Percentiles rank a stretch among this genome's conserved stretches.
These are phyloP conservation scores for Ramalina intermedia DNA, from an alignment of 495 filamentous ascomycete genomes.

Conservation along the genomic window DNA sequence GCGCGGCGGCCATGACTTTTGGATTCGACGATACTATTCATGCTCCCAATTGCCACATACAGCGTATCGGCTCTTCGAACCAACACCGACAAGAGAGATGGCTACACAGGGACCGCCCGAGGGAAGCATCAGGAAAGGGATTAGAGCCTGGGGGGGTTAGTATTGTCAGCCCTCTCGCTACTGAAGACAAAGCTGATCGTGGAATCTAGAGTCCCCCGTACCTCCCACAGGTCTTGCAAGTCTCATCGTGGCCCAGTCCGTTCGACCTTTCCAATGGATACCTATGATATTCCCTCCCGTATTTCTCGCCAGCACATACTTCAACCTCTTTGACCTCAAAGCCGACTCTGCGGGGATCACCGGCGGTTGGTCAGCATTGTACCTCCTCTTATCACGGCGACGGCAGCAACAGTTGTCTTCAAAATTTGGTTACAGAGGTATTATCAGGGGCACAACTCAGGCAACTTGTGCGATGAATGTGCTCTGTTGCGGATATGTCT, in stretches of 20 bases:
- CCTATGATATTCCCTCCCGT: slow-evolving; percentile 73
- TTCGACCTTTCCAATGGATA: slow-evolving; percentile 56
- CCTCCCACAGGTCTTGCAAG: slow-evolving; percentile 67
- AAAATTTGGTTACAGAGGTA: slow-evolving; percentile 52
- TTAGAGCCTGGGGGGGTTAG: no score
- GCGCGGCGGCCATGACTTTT: no score
- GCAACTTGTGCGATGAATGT: slow-evolving; percentile 56
- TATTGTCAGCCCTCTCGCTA: no score
- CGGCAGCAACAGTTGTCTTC: slow-evolving; percentile 42
- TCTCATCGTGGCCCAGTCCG: slow-evolving; percentile 62
- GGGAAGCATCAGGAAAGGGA: no score
- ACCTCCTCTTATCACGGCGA: slow-evolving; percentile 60
- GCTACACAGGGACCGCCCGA: no score
- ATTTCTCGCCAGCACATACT: slow-evolving; percentile 75
- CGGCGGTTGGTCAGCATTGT: slow-evolving; percentile 76
- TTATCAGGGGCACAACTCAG: slow-evolving; percentile 57
- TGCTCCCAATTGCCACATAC: no score
- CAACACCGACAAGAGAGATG: no score
- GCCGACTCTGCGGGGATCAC: slow-evolving; percentile 72
- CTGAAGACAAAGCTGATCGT: no score
- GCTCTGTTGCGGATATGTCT: slow-evolving; percentile 54
- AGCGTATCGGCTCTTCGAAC: no score
- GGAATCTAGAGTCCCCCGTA: slow-evolving; percentile 52
- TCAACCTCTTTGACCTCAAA: slow-evolving; percentile 64
- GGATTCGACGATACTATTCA: no score